Evolutionary conservation across 305 asterid species (phyloP).

Genomic region (Solanum hybrid): DNA sequence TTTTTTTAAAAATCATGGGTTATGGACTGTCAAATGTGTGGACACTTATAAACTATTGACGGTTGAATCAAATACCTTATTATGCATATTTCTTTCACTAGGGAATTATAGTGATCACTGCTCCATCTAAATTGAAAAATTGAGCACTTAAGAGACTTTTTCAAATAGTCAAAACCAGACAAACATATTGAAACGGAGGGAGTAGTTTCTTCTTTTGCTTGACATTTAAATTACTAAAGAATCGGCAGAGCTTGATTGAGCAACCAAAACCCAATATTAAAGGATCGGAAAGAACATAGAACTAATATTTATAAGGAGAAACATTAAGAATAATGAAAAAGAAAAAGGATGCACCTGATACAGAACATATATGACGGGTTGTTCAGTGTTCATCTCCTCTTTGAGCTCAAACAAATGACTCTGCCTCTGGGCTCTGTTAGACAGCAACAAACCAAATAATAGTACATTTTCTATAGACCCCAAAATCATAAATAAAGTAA

Average conservation of each 20-base stretch:
- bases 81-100: neutral
- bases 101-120: neutral
- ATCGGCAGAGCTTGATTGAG: neutral
- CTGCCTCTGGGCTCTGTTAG: too few relatives aligned
- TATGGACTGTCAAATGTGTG: neutral
- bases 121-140: neutral
- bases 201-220: neutral
- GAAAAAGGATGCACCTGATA: too few relatives aligned
- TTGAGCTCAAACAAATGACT: neutral
- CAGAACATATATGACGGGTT: too few relatives aligned
- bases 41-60: neutral
- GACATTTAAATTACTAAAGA: neutral
- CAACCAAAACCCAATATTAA: too few relatives aligned
- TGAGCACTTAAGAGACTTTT: neutral
- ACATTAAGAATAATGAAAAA: too few relatives aligned
- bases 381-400: neutral
- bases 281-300: too few relatives aligned
- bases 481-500: too few relatives aligned
- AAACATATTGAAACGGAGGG: too few relatives aligned
- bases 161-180: neutral
- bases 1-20: neutral
- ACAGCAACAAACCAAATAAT: too few relatives aligned
- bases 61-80: neutral
- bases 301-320: too few relatives aligned
- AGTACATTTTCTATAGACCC: too few relatives aligned